A percentile compares a stretch with the other conserved stretches of the same genome.
phyloP scores from a whole-genome alignment of 2,329 filamentous ascomycete species.

The Phaeophleospora eucalypticola region DNA sequence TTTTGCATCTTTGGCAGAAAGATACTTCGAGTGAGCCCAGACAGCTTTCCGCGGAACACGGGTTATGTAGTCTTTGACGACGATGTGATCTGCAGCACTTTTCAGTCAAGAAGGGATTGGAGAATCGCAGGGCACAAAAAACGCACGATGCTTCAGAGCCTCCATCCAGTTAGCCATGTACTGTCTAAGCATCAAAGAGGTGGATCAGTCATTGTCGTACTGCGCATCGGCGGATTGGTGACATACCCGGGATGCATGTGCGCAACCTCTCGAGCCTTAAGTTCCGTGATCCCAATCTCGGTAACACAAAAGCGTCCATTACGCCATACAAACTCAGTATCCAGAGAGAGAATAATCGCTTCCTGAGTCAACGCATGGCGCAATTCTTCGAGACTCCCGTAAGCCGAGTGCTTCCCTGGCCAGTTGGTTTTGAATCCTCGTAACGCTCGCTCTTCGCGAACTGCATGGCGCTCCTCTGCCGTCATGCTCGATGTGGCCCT shows the following conservation, averaged over 20 bases:
- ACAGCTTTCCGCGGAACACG: constrained; percentile 4
- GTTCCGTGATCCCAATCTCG: constrained; percentile 74
- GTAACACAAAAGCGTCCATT: too few species aligned
- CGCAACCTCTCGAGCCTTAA: constrained; percentile 62
- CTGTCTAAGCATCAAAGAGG: constrained; percentile 54
- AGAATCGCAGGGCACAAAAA: neutral
- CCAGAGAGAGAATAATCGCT: constrained; percentile 62
- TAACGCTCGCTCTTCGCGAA: too few species aligned
- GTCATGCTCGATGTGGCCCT: too few species aligned
- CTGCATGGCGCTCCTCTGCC: too few species aligned
- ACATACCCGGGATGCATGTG: constrained; percentile 30
- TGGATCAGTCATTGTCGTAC: neutral
- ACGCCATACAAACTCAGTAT: constrained; percentile 73
- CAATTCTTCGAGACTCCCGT: neutral
- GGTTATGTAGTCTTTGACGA: constrained; percentile 7
- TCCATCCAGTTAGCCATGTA: constrained; percentile 61
- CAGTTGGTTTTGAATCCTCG: too few species aligned
- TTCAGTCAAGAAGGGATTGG: neutral
- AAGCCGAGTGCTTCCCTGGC: too few species aligned
- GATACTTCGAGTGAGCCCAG: constrained; percentile 12
- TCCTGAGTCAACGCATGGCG: neutral
- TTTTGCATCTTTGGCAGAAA: constrained; percentile 8
- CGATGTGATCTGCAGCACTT: constrained; percentile 11
- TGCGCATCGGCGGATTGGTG: neutral
- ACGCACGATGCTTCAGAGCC: constrained; percentile 46